phyloP scores from a whole-genome alignment of 257 asterid genomes.

The Euphrasia confusa region DNA sequence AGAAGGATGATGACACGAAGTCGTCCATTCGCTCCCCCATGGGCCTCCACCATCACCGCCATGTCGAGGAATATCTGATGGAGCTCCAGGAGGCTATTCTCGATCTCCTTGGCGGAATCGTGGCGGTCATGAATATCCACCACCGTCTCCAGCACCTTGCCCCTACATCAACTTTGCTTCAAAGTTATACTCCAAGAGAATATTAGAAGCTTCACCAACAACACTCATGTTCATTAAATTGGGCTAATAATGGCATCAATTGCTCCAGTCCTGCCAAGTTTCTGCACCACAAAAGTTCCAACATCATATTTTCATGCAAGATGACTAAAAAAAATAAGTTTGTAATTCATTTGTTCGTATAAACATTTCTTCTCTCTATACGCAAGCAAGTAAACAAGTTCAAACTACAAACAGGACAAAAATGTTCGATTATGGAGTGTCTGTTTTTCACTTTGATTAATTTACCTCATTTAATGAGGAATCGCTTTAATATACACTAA shows the following conservation, averaged over 20 bases:
- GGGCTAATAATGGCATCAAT: too few species aligned
- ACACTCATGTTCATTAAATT: too few species aligned
- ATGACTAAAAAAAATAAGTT: neutral
- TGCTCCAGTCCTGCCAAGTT: constrained; percentile 39
- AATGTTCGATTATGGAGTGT: neutral
- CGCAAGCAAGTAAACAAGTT: neutral
- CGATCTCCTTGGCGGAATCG: constrained; percentile 79
- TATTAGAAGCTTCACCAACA: too few species aligned
- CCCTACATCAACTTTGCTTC: too few species aligned
- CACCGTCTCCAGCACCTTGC: constrained; percentile 80
- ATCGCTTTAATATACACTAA: too few species aligned
- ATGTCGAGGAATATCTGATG: constrained; percentile 88
- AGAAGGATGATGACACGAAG: constrained; percentile 56
- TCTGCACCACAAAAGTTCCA: constrained; percentile 34
- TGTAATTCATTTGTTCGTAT: neutral
- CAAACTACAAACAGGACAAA: neutral
- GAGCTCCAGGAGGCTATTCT: constrained; percentile 82
- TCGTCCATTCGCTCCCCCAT: constrained; percentile 91
- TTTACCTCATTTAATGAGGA: constrained; percentile 64
- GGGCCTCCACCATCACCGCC: constrained; percentile 97
- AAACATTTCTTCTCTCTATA: neutral
- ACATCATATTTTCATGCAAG: neutral
- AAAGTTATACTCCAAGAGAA: too few species aligned
- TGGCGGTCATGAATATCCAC: constrained; percentile 77
- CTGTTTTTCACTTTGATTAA: neutral